phyloP scores from a whole-genome alignment of 805 yeast genomes.

The Candida maesae region DNA sequence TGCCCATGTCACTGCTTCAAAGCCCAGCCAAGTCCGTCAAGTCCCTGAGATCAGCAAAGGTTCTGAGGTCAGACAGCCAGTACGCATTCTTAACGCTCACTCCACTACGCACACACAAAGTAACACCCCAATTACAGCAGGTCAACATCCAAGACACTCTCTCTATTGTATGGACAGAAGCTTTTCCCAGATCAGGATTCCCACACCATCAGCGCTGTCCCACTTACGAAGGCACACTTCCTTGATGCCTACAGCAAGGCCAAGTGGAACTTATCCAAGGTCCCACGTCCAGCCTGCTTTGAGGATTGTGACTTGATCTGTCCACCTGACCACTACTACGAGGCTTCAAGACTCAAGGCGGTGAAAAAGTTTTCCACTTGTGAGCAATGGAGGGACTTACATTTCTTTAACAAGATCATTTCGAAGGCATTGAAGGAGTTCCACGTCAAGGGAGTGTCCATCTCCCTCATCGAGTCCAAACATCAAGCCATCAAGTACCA shows the following conservation, averaged over 20 bases:
- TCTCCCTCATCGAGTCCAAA: slow-evolving; percentile 51
- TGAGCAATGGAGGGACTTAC: slow-evolving; percentile 47
- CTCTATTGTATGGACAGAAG: slow-evolving; percentile 7
- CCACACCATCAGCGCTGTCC: slow-evolving; percentile 25
- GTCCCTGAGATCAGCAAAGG: not conserved
- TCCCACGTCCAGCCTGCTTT: slow-evolving; percentile 54
- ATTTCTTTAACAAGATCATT: slow-evolving; percentile 36
- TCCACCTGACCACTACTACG: slow-evolving; percentile 59
- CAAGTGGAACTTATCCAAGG: slow-evolving; percentile 50
- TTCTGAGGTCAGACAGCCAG: not conserved
- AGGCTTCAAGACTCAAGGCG: slow-evolving; percentile 39
- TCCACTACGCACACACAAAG: not conserved
- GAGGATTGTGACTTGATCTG: slow-evolving; percentile 43
- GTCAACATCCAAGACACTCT: not conserved
- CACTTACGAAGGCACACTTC: slow-evolving; percentile 49
- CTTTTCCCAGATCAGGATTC: slow-evolving; percentile 10
- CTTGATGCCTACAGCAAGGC: slow-evolving; percentile 54
- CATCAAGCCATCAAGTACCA: slow-evolving; percentile 49
- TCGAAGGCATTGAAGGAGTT: slow-evolving; percentile 38
- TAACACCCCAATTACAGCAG: too few species aligned
- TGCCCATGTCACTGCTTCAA: not conserved
- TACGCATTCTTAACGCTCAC: not conserved
- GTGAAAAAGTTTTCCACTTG: slow-evolving; percentile 38
- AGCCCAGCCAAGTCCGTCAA: not conserved
- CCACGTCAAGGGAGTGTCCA: slow-evolving; percentile 48